Base-by-base conservation (phyloP, 2,329 filamentous ascomycete genomes). In the Cordyceps cicadae region DNA sequence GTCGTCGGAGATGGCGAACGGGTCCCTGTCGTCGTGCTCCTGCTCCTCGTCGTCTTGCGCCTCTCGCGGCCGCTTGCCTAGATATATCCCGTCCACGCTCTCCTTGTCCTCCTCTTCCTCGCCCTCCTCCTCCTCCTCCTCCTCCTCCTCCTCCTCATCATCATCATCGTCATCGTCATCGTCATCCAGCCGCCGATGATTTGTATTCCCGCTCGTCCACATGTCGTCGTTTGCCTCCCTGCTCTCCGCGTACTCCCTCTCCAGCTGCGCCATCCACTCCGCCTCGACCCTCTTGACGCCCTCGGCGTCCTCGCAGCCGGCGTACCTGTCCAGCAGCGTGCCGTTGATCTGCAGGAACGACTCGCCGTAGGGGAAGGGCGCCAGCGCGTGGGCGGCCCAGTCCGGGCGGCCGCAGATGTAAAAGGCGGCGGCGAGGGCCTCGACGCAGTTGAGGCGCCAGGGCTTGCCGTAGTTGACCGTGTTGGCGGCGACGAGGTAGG, bases 391-490 rank as follows among this genome's bases (percentile, higher is more conserved):
- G 70, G 88, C 85, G 0, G 94, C 93, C 94, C 94, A 99, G 55
- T 97, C 93, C 7, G 83, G 73, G 69, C 94, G 90, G 5, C 94
- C 91, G 68, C 93, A 97, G 65, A 99, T 99, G 69, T 84, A 90
- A 70, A 96, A 99, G 24, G 90, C 90, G 3, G 94, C 93, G 0
- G 92, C 94, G 52, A 99, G 79, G 4, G 94, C 94, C 77, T 99
- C 94, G 34, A 92, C 94, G 68, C 94, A 99, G 74, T 99, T 99
- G 64, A 99, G 74, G 59, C 92, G 82, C 90, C 92, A 97, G 5
- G 94, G 94, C 70, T 90, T 90, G 63, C 94, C 94, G 75, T 99
- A 99, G 76, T 99, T 99, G 70, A 97, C 94, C 1, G 89, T 88
- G 72, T 99, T 99, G 53, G 94, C 94, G 6, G 94, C 94, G 54